phyloP scores from a whole-genome alignment of 441 rosid species.

The Adansonia grandidieri region DNA sequence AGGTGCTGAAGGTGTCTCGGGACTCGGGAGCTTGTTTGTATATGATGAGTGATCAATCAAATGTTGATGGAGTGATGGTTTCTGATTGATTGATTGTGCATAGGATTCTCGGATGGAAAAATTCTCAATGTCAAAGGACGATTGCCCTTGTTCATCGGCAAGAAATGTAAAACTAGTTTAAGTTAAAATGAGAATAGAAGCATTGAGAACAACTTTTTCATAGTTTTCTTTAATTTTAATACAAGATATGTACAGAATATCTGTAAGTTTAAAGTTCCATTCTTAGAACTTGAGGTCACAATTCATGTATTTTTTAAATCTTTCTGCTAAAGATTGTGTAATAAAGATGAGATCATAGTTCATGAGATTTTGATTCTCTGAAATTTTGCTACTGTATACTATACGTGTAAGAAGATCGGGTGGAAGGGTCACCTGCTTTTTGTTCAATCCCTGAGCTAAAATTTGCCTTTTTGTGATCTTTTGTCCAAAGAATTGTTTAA shows the following conservation, averaged over 20 bases:
- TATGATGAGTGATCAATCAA: constrained; percentile 33
- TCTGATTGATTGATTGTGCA: constrained; percentile 31
- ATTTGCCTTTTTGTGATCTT: neutral
- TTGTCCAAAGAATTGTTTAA: neutral
- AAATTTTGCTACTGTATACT: neutral
- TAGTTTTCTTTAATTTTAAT: constrained; percentile 3
- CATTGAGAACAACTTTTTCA: constrained; percentile 1
- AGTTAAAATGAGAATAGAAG: constrained; percentile 10
- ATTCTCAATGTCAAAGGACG: neutral
- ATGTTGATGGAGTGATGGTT: constrained; percentile 28
- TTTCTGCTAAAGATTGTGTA: constrained; percentile 5
- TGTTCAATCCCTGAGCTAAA: neutral
- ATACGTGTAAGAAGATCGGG: neutral
- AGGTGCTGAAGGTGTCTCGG: neutral
- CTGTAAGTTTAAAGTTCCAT: constrained; percentile 17
- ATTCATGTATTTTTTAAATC: constrained; percentile 9
- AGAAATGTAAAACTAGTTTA: constrained; percentile 11
- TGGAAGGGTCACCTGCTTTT: neutral
- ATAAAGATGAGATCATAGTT: constrained; percentile 11
- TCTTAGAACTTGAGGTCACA: neutral
- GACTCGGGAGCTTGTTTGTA: constrained; percentile 28
- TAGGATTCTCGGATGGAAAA: constrained; percentile 17
- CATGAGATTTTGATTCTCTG: neutral
- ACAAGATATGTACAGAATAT: constrained; percentile 14
- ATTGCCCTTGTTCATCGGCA: constrained; percentile 1